Evolutionary conservation across 2,329 filamentous ascomycete genomes (phyloP).

Genomic region (Plenodomus biglobosus): DNA sequence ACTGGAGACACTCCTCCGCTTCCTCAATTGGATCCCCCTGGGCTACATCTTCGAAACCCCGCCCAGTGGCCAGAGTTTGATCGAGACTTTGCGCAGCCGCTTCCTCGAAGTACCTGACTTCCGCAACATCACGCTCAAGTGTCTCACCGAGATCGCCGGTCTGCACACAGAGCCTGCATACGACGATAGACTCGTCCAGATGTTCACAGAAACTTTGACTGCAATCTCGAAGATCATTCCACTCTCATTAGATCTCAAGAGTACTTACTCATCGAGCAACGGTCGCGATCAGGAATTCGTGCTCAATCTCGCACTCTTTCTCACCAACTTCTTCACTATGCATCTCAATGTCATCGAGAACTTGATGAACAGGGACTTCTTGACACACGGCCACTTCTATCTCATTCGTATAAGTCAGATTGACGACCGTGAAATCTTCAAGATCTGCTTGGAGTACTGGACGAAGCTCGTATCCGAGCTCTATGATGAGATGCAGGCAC

Average conservation of each 20-base stretch:
- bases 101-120: slow-evolving; percentile 95
- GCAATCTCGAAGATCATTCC: slow-evolving; percentile 94
- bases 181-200: slow-evolving; percentile 92
- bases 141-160: slow-evolving; percentile 93
- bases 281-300: slow-evolving; percentile 95
- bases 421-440: slow-evolving; percentile 98
- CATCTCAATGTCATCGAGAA: slow-evolving; percentile 94
- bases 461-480: slow-evolving; percentile 96
- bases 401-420: slow-evolving; percentile 98
- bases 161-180: slow-evolving; percentile 85
- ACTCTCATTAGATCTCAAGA: slow-evolving; percentile 83
- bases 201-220: slow-evolving; percentile 96
- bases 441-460: slow-evolving; percentile 99
- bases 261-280: slow-evolving; percentile 88
- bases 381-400: slow-evolving; percentile 96
- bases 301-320: slow-evolving; percentile 91
- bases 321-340: slow-evolving; percentile 95
- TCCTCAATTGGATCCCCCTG: slow-evolving; percentile 98
- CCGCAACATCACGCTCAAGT: slow-evolving; percentile 94
- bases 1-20: slow-evolving; percentile 89
- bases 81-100: slow-evolving; percentile 87
- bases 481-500: slow-evolving; percentile 97
- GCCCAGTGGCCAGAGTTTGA: slow-evolving; percentile 61
- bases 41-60: slow-evolving; percentile 99
- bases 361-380: slow-evolving; percentile 89